phyloP scores from a whole-genome alignment of 805 yeast species.

The Candida morakotiae region DNA sequence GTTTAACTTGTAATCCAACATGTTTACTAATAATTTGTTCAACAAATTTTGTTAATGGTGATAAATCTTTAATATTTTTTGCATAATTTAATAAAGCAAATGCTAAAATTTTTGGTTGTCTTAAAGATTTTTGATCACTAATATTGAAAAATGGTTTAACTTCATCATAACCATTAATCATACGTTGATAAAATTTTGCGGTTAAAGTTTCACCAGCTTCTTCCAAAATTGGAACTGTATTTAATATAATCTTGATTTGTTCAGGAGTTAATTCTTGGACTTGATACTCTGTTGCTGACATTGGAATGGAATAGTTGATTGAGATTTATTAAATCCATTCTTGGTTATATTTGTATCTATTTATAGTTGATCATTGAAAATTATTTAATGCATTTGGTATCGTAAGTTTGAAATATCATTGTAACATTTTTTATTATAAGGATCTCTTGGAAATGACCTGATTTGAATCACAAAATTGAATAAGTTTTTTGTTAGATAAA shows the following conservation, averaged over 20 bases:
- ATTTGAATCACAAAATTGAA: too few species aligned
- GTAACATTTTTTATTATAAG: too few species aligned
- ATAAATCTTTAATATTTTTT: slow-evolving; percentile 54
- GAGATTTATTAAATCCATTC: too few species aligned
- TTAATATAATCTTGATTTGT: slow-evolving; percentile 34
- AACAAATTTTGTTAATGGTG: slow-evolving; percentile 51
- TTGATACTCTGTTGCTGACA: slow-evolving; percentile 12
- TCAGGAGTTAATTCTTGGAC: slow-evolving; percentile 23
- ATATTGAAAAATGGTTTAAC: slow-evolving; percentile 59
- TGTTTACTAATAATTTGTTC: slow-evolving; percentile 62
- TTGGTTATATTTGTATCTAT: too few species aligned
- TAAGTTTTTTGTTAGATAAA: too few species aligned
- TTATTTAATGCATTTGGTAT: neutral
- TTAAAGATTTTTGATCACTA: slow-evolving; percentile 49
- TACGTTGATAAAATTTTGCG: slow-evolving; percentile 47
- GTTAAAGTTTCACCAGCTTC: slow-evolving; percentile 54
- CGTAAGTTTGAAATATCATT: neutral
- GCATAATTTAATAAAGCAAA: slow-evolving; percentile 60
- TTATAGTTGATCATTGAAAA: neutral
- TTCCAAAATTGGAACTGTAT: slow-evolving; percentile 55
- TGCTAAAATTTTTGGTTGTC: slow-evolving; percentile 65
- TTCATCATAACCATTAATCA: slow-evolving; percentile 52
- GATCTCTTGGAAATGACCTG: too few species aligned
- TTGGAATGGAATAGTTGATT: neutral
- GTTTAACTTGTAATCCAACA: slow-evolving; percentile 55